Base-by-base conservation (phyloP, 2,329 filamentous ascomycete genomes). In the Cladosporium sp. region DNA sequence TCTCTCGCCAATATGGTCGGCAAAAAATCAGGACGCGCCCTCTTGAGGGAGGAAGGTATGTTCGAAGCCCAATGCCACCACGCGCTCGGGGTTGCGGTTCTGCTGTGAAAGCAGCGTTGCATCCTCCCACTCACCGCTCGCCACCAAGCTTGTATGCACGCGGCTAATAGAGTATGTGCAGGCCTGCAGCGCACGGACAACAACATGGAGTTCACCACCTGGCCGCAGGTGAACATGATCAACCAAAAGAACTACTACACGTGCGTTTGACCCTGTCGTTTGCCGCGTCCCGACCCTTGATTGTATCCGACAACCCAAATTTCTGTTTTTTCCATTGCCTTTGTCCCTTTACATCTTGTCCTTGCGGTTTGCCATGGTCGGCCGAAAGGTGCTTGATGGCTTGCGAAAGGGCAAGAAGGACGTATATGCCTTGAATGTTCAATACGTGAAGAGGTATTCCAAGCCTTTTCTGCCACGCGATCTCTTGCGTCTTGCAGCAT, bases 171-270 rank as follows among this genome's bases (percentile, higher is more conserved):
- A 48, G 34, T 40, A 49, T 43, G 38, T 46, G 46, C 68, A 96
- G 92, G 93, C 60, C 83, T 98, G 59, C 89, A 95, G 74, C 83
- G 92, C 68, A 97, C 93, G 56, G 93, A 98, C 77, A 98, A 98
- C 81, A 91, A 92, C 73, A 92, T 98, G 86, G 93, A 91, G 67
- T 82, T 93, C 67, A 88, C 90, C 44, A 95, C 81, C 69, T 98
- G 93, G 92, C 92, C 93, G 9, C 86, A 93, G 66, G 84, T 95
- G 54, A 80, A 82, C 41, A 89, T 93, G 64, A 98, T 98, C 72
- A 98, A 98, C 69, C 93, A 98, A 71, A 98, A 98, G 76, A 98
- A 98, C 71, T 98, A 98, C 72, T 96, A 96, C 70, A 95, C 91
- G 89, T 93, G 78, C 56, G 84, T 75, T 45, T 41, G 2, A 31